Conservation (phyloP, 306 rosid genomes). For the Trifolium dubium region DNA sequence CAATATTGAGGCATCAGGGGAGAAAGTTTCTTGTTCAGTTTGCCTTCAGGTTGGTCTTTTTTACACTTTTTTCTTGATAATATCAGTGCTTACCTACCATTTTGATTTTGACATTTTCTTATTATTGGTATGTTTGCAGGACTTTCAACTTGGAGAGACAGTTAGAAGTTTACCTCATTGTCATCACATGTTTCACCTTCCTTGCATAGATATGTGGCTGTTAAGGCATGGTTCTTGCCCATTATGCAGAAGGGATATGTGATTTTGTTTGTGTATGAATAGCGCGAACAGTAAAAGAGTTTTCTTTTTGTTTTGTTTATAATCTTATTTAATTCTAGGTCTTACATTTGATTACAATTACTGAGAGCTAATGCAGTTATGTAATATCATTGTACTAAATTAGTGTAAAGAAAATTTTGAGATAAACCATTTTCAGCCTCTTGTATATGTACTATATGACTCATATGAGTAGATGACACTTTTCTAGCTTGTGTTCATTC, state of each 20-base stretch:
- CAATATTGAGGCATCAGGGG: conserved; percentile 79
- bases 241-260: conserved; percentile 97
- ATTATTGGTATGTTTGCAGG: conserved; percentile 58
- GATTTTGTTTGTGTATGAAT: conserved; percentile 60
- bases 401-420: conserved; percentile 63
- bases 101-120: conserved; percentile 38
- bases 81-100: neutral
- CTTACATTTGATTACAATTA: conserved; percentile 42
- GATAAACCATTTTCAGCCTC: conserved; percentile 34
- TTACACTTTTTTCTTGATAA: neutral
- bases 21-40: conserved; percentile 85
- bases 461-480: conserved; percentile 29
- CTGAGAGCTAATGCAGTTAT: conserved; percentile 42
- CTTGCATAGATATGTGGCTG: conserved; percentile 99
- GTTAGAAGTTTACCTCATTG: conserved; percentile 97
- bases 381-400: conserved; percentile 51
- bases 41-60: conserved; percentile 83
- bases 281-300: conserved; percentile 38
- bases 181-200: conserved; percentile 95
- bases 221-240: conserved; percentile 98
- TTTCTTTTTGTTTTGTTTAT: conserved; percentile 54
- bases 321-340: conserved; percentile 54
- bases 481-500: neutral
- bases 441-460: conserved; percentile 34
- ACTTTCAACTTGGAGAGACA: conserved; percentile 90